Evolutionary conservation across 139 green algal species (phyloP), one percentile per base, ranked within the genome.

Genomic region (Chlorella sp.): DNA sequence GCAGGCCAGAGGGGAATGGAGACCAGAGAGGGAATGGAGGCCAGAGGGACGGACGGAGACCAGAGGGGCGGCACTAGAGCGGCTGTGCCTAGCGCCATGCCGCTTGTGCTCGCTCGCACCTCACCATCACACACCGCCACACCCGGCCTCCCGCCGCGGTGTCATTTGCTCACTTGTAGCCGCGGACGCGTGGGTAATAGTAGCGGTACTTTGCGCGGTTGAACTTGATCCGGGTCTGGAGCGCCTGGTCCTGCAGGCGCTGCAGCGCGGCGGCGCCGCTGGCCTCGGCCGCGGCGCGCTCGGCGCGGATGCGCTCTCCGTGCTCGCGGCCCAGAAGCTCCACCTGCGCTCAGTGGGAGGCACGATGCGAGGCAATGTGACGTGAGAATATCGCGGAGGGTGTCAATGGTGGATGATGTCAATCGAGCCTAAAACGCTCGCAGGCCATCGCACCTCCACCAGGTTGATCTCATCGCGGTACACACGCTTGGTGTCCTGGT

Each of bases 151-250:
- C 19, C 3, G 11, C 60, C 60, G 4, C n/a, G 42, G n/a, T 70
- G 55, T 27, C 45, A 2, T 27, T n/a, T 4, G 7, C 80, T 69
- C 74, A 92, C 86, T 82, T 89, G 85, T 87, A 95, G 31, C 90
- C 90, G 66, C 90, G 87, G 45, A 77, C 59, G 4, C 64, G 63
- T 19, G 90, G 90, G 59, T 94, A 93, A 73, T 93, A 91, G 9
- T 89, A 79, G 35, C 82, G 53, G 53, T 86, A 58, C 65, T 95
- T 95, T 27, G 84, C 79, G 0, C 79, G 67, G 71, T 94, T 89
- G n/a, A 89, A 74, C 12, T 83, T 77, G 4, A 77, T 58, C 31
- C 87, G 71, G 38, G 73, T 83, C 19, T 71, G 71, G 15, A 82
- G 59, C 48, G 91, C 48, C 70, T 87, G 68, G 38, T 92, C 86